Conservation (phyloP, 768 basidiomycete species). For the Macrolepiota albuminosa region DNA sequence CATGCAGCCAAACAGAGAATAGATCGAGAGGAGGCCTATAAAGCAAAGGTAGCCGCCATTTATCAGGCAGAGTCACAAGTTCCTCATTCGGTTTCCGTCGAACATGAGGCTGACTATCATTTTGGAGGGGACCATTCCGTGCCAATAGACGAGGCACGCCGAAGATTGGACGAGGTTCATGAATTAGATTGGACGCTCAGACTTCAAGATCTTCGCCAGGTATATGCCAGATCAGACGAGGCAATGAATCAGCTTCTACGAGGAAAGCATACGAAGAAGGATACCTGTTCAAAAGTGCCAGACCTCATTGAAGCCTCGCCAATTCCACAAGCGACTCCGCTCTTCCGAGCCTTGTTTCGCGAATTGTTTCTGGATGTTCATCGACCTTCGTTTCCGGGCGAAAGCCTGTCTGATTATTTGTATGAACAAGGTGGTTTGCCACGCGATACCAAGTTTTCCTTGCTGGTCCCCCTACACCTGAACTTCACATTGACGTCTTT, state of each 20-base stretch:
- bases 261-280: conserved; percentile 25
- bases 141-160: conserved; percentile 65
- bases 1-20: conserved; percentile 66
- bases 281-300: conserved; percentile 26
- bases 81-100: conserved; percentile 17
- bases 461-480: conserved; percentile 81
- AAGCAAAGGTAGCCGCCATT: conserved; percentile 72
- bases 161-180: conserved; percentile 64
- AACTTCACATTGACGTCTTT: conserved; percentile 60
- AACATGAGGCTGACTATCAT: conserved; percentile 48
- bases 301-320: conserved; percentile 40
- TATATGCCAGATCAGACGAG: conserved; percentile 47
- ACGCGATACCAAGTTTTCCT: conserved; percentile 62
- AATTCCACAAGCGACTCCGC: conserved; percentile 45
- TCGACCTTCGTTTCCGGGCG: conserved; percentile 53
- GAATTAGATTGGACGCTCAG: conserved; percentile 69
- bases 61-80: conserved; percentile 32
- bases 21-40: conserved; percentile 78
- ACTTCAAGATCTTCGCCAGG: conserved; percentile 39
- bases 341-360: conserved; percentile 63
- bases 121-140: conserved; percentile 65
- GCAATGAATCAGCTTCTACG: conserved; percentile 39
- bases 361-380: conserved; percentile 53
- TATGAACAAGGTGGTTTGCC: conserved; percentile 62
- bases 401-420: conserved; percentile 58